Conservation (phyloP, 23 red algal genomes). For the Gracilaria domingensis region DNA sequence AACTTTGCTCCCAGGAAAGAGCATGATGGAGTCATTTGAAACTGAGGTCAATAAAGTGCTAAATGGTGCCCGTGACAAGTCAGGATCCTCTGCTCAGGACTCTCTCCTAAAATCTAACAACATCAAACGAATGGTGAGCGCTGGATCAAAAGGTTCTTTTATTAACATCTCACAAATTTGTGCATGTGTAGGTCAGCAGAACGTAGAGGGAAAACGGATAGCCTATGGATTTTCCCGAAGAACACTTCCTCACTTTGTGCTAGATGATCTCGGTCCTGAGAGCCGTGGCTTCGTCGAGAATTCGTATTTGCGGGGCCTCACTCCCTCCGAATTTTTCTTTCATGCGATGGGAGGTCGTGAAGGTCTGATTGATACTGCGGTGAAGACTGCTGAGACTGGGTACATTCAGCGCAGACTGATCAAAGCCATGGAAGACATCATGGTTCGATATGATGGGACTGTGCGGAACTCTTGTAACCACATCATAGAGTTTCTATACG, state of each 20-base stretch:
- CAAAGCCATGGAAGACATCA: constrained; percentile 99
- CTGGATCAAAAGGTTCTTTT: constrained; percentile 98
- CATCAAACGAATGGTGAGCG: constrained; percentile 98
- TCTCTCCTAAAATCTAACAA: constrained; percentile 94
- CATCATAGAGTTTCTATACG: constrained; percentile 97
- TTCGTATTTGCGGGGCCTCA: constrained; percentile 93
- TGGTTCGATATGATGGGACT: constrained; percentile 96
- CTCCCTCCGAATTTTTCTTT: constrained; percentile 98
- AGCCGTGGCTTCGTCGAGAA: constrained; percentile 99
- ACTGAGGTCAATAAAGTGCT: constrained; percentile 93
- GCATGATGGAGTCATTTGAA: constrained; percentile 99
- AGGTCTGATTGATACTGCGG: constrained; percentile 99
- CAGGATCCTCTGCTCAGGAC: constrained; percentile 91
- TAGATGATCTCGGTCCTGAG: constrained; percentile 96
- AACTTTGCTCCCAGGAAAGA: constrained; percentile 88
- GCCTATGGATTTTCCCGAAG: constrained; percentile 92
- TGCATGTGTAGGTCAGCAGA: constrained; percentile 99
- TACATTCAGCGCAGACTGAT: constrained; percentile 98
- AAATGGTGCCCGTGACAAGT: constrained; percentile 95
- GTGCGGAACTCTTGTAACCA: constrained; percentile 90
- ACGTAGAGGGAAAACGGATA: constrained; percentile 98
- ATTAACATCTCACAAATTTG: constrained; percentile 99
- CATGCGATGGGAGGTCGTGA: constrained; percentile 99
- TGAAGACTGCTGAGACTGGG: constrained; percentile 99
- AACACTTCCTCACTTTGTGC: constrained; percentile 95